Evolutionary conservation across 2,329 filamentous ascomycete genomes (phyloP), one percentile per base, ranked within the genome.

Genomic region (Fusarium incarnatum): DNA sequence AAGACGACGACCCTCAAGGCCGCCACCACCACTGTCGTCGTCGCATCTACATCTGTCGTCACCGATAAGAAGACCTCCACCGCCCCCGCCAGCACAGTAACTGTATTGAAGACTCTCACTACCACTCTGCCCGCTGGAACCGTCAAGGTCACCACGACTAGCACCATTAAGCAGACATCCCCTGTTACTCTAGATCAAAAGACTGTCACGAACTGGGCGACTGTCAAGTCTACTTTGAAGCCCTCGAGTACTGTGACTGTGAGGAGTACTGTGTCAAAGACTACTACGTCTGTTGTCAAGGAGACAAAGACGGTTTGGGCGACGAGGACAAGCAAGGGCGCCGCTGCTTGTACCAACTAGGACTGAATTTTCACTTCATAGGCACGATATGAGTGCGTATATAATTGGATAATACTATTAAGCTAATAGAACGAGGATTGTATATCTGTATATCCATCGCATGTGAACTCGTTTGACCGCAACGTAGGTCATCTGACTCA

Each of bases 1-100:
- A 74, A 74, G 53, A 73, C 63, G 6, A 66, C 64, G 16, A 74
- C 72, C 3, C 64, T 74, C 18, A 74, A 74, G 42, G 61, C 70
- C 5, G 52, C 46, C 4, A 74, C 70, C 12, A 60, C 55, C 6
- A 73, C 72, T 2, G 23, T 65, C 0, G 55, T 69, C 5, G 48
- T 68, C 7, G 55, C 66, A 2, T 70, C 70, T 3, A 66, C 67
- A 18, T 68, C 68, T 0, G 65, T 68, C 2, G 60, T 68, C 11
- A 73, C 70, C 0, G 44, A 64, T 5, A 71, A 64, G 32, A 56
- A 64, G 25, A 76, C 74, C 0, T 60, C 58, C 8, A 72, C 68
- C 2, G 59, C 76, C 2, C 73, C 73, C 0, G 71, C 60, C 16
- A 60, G 23, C 47, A 75, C 71, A 3, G 64, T 68, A 2, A 76